Evolutionary conservation across 2,329 filamentous ascomycete genomes (phyloP).

Genomic region (Neonectria coccinea): DNA sequence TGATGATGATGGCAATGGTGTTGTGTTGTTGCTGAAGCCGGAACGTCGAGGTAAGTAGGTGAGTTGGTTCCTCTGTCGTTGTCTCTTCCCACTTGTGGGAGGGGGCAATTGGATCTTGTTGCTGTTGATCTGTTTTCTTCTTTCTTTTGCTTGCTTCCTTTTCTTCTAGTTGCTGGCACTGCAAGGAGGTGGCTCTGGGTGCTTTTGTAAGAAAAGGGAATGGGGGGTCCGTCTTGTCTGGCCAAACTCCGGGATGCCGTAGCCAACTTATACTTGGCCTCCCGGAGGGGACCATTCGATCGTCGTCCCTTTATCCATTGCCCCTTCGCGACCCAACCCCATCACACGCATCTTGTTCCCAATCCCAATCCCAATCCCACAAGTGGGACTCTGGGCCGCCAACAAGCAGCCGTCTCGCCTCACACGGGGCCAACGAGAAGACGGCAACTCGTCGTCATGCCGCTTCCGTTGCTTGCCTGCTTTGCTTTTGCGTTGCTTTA

Average conservation of each 20-base stretch:
- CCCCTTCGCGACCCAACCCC: slow-evolving; percentile 18
- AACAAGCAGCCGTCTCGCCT: slow-evolving; percentile 44
- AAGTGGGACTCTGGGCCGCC: slow-evolving; percentile 47
- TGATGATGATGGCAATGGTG: not conserved
- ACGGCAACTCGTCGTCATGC: slow-evolving; percentile 41
- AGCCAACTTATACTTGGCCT: slow-evolving; percentile 56
- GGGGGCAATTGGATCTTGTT: not conserved
- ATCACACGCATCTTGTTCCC: not conserved
- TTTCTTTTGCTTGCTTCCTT: not conserved
- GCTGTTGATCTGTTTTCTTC: not conserved
- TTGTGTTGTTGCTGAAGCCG: not conserved
- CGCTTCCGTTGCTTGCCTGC: slow-evolving; percentile 36
- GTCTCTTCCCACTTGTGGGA: not conserved
- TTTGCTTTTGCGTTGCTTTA: slow-evolving; percentile 3
- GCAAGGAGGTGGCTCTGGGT: slow-evolving; percentile 3
- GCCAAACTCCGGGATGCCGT: slow-evolving; percentile 37
- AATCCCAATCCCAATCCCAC: slow-evolving; percentile 11
- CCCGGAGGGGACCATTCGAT: slow-evolving; percentile 33
- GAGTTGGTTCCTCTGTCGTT: not conserved
- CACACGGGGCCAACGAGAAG: slow-evolving; percentile 45
- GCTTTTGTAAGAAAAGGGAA: slow-evolving; percentile 6
- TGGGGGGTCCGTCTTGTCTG: not conserved
- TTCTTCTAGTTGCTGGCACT: not conserved
- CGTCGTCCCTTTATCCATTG: slow-evolving; percentile 43
- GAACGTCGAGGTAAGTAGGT: not conserved